Base-by-base conservation (phyloP, 2,329 filamentous ascomycete species). In the Alternaria gansuensis region DNA sequence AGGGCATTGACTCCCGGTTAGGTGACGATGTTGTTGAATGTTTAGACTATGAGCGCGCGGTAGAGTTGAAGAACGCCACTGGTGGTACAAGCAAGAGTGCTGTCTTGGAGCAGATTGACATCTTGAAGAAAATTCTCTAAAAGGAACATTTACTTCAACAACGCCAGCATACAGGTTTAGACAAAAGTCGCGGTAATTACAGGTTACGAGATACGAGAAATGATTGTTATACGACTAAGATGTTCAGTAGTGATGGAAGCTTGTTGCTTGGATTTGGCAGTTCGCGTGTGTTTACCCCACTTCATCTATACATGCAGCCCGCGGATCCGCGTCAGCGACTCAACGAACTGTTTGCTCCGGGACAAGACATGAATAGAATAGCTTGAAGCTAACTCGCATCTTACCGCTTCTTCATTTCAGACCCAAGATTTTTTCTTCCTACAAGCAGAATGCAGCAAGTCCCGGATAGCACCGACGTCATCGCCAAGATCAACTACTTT, bases 21-120 rank as follows among this genome's bases (percentile, higher is more conserved):
- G 88, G 85, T 29, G 83, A 88, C 58, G 91, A 95, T 74, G 86
- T 96, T 39, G 78, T 85, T 45, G 81, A 86, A 46, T 86, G 86
- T 26, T 90, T 97, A 73, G 85, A 96, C 78, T 96, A 95, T 72
- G 89, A 96, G 79, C 86, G 86, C 64, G 91, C 89, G 60, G 91
- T 96, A 6, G 92, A 97, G 83, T 84, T 90, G 81, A 87, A 90
- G 72, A 85, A 87, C 40, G 88, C 91, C 3, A 88, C 87, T 66
- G 93, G 92, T 24, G 91, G 92, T 28, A 95, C 91, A 24, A 93
- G 90, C 80, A 88, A 85, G 79, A 84, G 84, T 11, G 84, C 85
- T 24, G 88, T 90, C 6, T 69, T 85, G 64, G 83, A 89, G 79
- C 88, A 91, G 80, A 84, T 90, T 64, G 79, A 84, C 69, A 83